Base-by-base conservation (phyloP, 129 eudicot genomes). In the Flaveria bidentis region DNA sequence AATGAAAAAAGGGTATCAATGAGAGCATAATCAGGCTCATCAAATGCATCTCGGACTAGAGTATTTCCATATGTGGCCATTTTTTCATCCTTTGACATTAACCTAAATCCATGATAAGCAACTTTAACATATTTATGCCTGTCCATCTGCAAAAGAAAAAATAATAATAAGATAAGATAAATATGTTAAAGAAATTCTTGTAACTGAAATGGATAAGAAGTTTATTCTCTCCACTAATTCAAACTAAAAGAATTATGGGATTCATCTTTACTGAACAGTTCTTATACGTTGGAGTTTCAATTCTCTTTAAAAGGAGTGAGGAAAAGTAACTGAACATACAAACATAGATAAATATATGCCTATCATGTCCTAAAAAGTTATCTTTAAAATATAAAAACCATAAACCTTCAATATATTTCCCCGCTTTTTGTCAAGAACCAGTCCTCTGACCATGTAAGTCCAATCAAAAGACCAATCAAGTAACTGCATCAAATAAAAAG, bases 361-460 rank as follows among this genome's bases (percentile, higher is more conserved):
- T 62, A 74, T 74, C 25, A 22, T 42, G 68, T 22, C 28, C 49
- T 46, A 47, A 82, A 36, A 64, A 39, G 62, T 36, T 70, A 64
- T 7, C 44, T 36, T 33, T 41, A 14, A 58, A 6, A 26, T 28
- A 71, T 28, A 4, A 82, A 41, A 58, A 76, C 51, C 77, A 84
- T 82, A 73, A 47, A 91, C 99, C 99, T 94, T 94, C 82, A 94
- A 77, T 83, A 94, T 94, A 67, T 94, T 94, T 81, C 99, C 99
- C 74, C 99, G 84, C 88, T 82, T 94, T 76, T 91, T 91, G 62
- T 94, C 99, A 69, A 94, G 92, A 72, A 94, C 98, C 23, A 94
- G 80, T 60, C 98, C 98, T 81, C 98, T 88, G 73, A 94, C 98
- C 97, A 94, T 94, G 82, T 91, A 94, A 23, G 83, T 94, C 97